Evolutionary conservation across 257 asterid genomes (phyloP), one percentile per base, ranked within the genome.

Genomic region (Scutellaria baicalensis): DNA sequence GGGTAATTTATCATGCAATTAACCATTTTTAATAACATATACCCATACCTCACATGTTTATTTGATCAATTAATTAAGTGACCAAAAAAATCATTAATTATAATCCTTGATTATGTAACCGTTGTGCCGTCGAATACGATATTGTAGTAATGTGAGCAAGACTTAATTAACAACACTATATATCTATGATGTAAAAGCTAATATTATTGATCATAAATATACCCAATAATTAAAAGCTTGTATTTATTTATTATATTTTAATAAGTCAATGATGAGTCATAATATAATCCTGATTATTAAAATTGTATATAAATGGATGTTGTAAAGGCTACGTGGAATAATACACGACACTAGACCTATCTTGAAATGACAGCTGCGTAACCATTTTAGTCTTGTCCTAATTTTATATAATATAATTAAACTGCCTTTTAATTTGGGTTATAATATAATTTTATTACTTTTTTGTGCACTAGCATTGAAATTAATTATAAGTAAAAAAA

Each of bases 301-400:
- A 62, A 62, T 61, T 52, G 9, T 59, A 12, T 43, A 58, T 45
- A 0, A 14, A 65, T 75, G 80, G 78, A 70, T 48, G 63, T 52
- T 0, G 13, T 62, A 38, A 27, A 11, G 1, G 47, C 65, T 50
- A 78, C 82, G 82, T 78, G 82, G 79, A 57, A 5, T n/a, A 64
- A 68, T 69, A 6, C 4, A 8, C 61, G 35, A 40, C 79, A 58
- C 61, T 56, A 1, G 48, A 52, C 1, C 40, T 44, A 8, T 40
- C 45, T 44, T 69, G 7, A 66, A 5, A 8, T 60, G 13, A 68
- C 42, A 14, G 42, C 16, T 9, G 5, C 14, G 31, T 68, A 68
- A 4, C 11, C 51, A 39, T n/a, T 59, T 21, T 5, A 39, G 11
- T 68, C 2, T 36, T 18, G 23, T 21, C 12, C n/a, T 2, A 45